Conservation (phyloP, 495 filamentous ascomycete species). For the Hypoxylon lienhwacheense region DNA sequence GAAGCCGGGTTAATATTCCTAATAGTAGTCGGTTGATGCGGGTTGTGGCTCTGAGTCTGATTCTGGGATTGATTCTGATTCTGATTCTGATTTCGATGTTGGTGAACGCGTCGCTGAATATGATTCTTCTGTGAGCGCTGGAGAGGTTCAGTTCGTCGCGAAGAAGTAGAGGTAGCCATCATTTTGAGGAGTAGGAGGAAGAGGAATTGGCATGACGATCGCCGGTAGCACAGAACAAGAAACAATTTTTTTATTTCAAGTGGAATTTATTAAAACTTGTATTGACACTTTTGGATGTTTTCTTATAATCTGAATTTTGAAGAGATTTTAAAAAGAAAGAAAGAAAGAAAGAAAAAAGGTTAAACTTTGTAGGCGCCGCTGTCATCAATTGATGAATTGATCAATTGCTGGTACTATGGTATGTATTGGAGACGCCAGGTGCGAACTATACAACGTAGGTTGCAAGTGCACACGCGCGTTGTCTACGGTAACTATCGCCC, state of each 20-base stretch:
- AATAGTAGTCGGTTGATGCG: not conserved
- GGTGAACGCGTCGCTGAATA: constrained; percentile 31
- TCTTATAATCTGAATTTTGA: too few species aligned
- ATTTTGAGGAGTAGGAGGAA: constrained; percentile 22
- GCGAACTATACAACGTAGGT: constrained; percentile 2
- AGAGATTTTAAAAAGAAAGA: too few species aligned
- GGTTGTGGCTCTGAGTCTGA: not conserved
- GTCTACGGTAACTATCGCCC: too few species aligned
- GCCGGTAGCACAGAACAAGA: constrained; percentile 35
- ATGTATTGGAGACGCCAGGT: constrained; percentile 11
- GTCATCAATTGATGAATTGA: constrained; percentile 27
- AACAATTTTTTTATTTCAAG: too few species aligned
- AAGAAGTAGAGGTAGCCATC: constrained; percentile 44
- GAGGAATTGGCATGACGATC: constrained; percentile 28
- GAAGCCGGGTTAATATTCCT: constrained; percentile 1
- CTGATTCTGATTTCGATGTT: constrained; percentile 25
- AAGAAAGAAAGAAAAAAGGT: too few species aligned
- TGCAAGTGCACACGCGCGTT: not conserved
- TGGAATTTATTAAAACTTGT: constrained; percentile 24
- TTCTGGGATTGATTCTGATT: not conserved
- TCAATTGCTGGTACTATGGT: constrained; percentile 5
- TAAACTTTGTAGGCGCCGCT: constrained; percentile 16
- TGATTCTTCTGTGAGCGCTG: constrained; percentile 28
- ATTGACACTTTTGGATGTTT: constrained; percentile 11
- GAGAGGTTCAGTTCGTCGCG: constrained; percentile 44